Evolutionary conservation across 306 rosid genomes (phyloP).

Genomic region (Amphicarpaea edgeworthii): DNA sequence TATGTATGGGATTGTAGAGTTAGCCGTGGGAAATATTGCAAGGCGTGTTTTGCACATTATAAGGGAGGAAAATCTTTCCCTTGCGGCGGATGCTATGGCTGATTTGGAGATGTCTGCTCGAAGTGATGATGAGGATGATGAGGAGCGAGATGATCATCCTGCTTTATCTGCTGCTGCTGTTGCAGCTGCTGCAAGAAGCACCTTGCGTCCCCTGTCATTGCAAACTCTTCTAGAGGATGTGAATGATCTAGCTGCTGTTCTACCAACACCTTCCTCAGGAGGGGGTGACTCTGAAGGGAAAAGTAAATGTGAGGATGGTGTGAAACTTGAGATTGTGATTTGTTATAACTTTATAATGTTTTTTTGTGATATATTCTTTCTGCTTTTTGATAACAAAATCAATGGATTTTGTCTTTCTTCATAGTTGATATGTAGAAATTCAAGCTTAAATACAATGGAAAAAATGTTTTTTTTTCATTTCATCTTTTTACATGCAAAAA

Average conservation of each 20-base stretch:
- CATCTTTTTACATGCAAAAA: constrained; percentile 3
- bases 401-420: not conserved
- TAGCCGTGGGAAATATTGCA: constrained; percentile 97
- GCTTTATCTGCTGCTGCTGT: constrained; percentile 87
- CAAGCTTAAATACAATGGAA: constrained; percentile 1
- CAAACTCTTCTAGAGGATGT: constrained; percentile 93
- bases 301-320: constrained; percentile 76
- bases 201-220: constrained; percentile 95
- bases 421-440: constrained; percentile 15
- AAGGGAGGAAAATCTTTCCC: constrained; percentile 94
- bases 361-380: not conserved
- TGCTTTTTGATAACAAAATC: not conserved
- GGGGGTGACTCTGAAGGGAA: constrained; percentile 98
- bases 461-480: not conserved
- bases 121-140: constrained; percentile 94
- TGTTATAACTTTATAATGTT: constrained; percentile 28
- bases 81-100: constrained; percentile 82
- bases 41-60: constrained; percentile 97
- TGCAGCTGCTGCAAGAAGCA: constrained; percentile 97
- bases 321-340: constrained; percentile 38
- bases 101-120: constrained; percentile 73
- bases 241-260: constrained; percentile 66
- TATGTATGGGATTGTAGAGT: constrained; percentile 66
- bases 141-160: constrained; percentile 69
- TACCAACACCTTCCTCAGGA: constrained; percentile 80